Evolutionary conservation across 1,284 basidiomycete genomes (phyloP), one percentile per base, ranked within the genome.

Genomic region (Fereydounia khargensis): DNA sequence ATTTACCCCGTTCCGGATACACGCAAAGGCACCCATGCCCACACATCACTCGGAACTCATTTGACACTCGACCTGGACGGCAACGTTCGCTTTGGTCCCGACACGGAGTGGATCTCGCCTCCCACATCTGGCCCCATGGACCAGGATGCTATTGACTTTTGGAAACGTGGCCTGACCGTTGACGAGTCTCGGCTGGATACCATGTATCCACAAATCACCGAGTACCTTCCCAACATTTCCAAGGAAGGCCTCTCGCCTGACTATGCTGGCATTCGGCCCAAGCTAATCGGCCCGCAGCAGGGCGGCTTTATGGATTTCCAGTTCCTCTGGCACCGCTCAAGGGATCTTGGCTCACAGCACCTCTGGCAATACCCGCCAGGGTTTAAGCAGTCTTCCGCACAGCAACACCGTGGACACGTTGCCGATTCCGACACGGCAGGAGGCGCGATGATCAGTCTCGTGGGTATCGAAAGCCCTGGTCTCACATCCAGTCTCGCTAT

Each of bases 211-310:
- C 58, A 51, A 14, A 66, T 75, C 59, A 58, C 52, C 16, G 41
- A 57, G 33, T 94, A 92, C 77, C 80, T 98, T 27, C 89, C 91
- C 0, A 80, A 78, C 6, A 82, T 96, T 14, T 70, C 75, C 8
- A 70, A 82, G 2, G 80, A 84, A 7, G 84, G 85, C 0, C 80
- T 98, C 41, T 80, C 83, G 50, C 86, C 90, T 2, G 92, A 95
- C 76, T 97, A 96, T 74, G 85, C 86, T 18, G 94, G 94, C 2
- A 84, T 98, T 58, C 81, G 94, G 46, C 91, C 94, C 3, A 97
- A 97, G 76, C 79, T 96, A 13, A 83, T 84, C 5, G 82, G 84
- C 1, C 88, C 88, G 1, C 80, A 81, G 10, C 82, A 49, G 6
- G 46, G 81, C 5, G 85, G 85, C 1, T 94, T 96, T 74, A 84